Conservation (phyloP, 257 asterid species). For the Solanum medicagineum region DNA sequence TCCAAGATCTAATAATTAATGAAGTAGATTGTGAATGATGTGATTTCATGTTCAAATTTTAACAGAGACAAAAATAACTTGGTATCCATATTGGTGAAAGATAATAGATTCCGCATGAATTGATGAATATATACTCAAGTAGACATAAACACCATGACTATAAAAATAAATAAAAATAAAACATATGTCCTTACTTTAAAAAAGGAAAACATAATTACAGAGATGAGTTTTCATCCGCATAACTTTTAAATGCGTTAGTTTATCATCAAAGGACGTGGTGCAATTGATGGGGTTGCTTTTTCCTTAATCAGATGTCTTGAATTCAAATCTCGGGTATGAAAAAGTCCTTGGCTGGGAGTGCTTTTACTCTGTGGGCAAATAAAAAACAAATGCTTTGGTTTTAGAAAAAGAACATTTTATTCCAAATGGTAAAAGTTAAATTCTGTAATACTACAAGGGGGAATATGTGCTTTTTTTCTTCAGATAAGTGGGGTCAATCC, state of each 20-base stretch:
- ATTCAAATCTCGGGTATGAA: no score
- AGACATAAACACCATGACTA: neutral
- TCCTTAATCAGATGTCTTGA: no score
- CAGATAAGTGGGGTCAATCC: neutral
- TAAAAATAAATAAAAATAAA: neutral
- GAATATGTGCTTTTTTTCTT: neutral
- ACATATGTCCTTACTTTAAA: neutral
- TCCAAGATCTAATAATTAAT: neutral
- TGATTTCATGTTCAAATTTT: neutral
- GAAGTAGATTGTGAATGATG: neutral
- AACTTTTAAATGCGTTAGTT: neutral
- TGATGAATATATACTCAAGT: neutral
- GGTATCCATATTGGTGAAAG: neutral
- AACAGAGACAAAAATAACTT: neutral
- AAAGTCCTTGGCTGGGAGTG: rapidly evolving
- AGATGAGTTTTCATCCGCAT: neutral
- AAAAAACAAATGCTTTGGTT: neutral
- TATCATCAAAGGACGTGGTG: no score
- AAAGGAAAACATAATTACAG: neutral
- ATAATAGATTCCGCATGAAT: neutral
- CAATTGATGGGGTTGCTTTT: no score
- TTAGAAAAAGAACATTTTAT: neutral
- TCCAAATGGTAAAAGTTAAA: neutral
- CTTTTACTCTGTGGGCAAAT: no score
- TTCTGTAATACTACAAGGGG: neutral